These are phyloP conservation scores for Cytauxzoon felis DNA, from an alignment of 169 alveolate genomes.

Conservation along the genomic window DNA sequence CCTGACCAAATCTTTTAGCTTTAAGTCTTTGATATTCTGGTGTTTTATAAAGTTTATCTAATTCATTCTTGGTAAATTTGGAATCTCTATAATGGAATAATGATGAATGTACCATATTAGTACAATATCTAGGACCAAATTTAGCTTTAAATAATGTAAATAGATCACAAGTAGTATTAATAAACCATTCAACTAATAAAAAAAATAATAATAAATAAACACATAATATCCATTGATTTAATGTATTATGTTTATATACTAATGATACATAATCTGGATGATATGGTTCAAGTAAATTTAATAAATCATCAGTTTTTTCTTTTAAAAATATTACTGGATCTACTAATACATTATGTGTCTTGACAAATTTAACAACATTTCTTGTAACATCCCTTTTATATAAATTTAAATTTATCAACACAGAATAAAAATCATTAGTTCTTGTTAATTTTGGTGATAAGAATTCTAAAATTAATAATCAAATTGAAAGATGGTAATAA, in stretches of 20 bases:
- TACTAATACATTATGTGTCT: neutral
- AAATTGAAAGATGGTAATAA: neutral
- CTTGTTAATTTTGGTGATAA: neutral
- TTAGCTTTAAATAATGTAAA: neutral
- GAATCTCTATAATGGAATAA: constrained; percentile 47
- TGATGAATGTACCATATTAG: constrained; percentile 62
- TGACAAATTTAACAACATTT: constrained; percentile 5
- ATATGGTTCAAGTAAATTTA: neutral
- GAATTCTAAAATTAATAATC: constrained; percentile 8
- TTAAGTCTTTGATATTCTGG: constrained; percentile 68
- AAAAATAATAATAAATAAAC: constrained; percentile 1
- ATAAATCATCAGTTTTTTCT: constrained; percentile 7
- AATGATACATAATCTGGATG: constrained; percentile 1
- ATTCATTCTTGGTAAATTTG: constrained; percentile 54
- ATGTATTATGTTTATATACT: constrained; percentile 20
- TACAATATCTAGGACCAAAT: constrained; percentile 20
- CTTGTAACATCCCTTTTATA: neutral
- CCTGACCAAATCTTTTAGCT: constrained; percentile 64
- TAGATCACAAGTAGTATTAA: neutral
- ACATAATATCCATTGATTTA: constrained; percentile 15
- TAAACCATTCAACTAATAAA: neutral
- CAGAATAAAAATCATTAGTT: neutral
- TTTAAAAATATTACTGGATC: neutral
- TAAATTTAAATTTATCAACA: neutral
- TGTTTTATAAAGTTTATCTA: constrained; percentile 52